Percentiles rank a stretch among this genome's conserved stretches.
Conservation (phyloP, 129 eudicot species). For the Helichrysum umbraculigerum region DNA sequence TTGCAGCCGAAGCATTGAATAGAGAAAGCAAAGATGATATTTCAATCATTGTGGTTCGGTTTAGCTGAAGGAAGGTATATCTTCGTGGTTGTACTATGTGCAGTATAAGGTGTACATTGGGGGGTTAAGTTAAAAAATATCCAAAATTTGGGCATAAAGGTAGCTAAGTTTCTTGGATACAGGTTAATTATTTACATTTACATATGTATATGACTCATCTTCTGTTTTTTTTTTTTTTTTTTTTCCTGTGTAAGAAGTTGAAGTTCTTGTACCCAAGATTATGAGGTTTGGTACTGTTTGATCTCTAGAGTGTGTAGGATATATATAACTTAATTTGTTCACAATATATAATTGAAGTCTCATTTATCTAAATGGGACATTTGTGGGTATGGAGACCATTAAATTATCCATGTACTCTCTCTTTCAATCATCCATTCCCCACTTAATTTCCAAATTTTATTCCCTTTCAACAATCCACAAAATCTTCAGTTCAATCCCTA, state of each 20-base stretch:
- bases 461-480: neutral
- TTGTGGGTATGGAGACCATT: neutral
- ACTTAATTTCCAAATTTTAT: neutral
- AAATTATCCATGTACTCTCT: neutral
- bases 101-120: conserved; percentile 53
- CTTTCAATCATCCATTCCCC: neutral
- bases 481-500: neutral
- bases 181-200: conserved; percentile 21
- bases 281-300: conserved; percentile 52
- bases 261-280: conserved; percentile 35
- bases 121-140: conserved; percentile 27
- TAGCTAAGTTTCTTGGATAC: conserved; percentile 34
- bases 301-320: conserved; percentile 49
- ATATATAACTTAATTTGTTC: conserved; percentile 20
- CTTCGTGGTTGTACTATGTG: conserved; percentile 28
- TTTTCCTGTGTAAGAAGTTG: conserved; percentile 36
- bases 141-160: conserved; percentile 32
- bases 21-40: conserved; percentile 84
- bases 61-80: conserved; percentile 38
- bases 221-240: conserved; percentile 30
- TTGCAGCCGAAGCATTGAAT: conserved; percentile 66
- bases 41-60: conserved; percentile 84
- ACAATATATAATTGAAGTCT: too few species aligned
- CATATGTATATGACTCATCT: conserved; percentile 29
- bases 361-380: neutral